Base-by-base conservation (phyloP, 2,329 filamentous ascomycete genomes). In the Arthrobotrys pseudoclavata region DNA sequence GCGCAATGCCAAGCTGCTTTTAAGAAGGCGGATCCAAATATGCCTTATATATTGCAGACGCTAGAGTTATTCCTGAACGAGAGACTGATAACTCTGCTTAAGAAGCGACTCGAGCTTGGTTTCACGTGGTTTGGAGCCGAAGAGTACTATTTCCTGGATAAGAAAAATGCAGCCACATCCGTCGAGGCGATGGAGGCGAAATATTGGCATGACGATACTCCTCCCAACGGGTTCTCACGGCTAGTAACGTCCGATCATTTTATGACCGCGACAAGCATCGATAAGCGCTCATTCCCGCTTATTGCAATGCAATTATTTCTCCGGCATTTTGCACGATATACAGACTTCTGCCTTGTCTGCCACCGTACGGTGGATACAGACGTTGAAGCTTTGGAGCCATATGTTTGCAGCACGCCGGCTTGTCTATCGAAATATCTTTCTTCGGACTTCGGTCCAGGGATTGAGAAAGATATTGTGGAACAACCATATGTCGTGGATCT, bases 371-470 rank as follows among this genome's bases (percentile, higher is more conserved):
- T 92, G 42, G 83, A 87, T 0, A 86, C 86, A 0, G 87, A 88
- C 0, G 89, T 95, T 47, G 89, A 91, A 80, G 89, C 91, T 1
- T 85, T 94, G 78, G 92, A 92, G 80, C 92, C 92, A 1, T 93
- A 91, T 79, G 93, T 97, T 50, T 97, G 94, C 84, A 88, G 88
- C 22, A 87, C 88, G 12, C 86, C 87, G 0, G 86, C 97, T 2
- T 97, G 94, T 81, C 85, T 97, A 2, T 96, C 92, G 81, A 94
- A 97, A 82, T 96, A 96, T 84, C 91, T 97, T 86, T 87, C 88
- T n/a, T 86, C 96, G n/a, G 93, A 93, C 0, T 91, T 97, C 81
- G 94, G 94, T 0, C 91, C 92, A 1, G 93, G 89, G 80, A 89
- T 97, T 68, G 94, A 97, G 82, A 89, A 94, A 82, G 93, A 97